Conservation (phyloP, 2,329 filamentous ascomycete species). For the Aspergillus jensenii region DNA sequence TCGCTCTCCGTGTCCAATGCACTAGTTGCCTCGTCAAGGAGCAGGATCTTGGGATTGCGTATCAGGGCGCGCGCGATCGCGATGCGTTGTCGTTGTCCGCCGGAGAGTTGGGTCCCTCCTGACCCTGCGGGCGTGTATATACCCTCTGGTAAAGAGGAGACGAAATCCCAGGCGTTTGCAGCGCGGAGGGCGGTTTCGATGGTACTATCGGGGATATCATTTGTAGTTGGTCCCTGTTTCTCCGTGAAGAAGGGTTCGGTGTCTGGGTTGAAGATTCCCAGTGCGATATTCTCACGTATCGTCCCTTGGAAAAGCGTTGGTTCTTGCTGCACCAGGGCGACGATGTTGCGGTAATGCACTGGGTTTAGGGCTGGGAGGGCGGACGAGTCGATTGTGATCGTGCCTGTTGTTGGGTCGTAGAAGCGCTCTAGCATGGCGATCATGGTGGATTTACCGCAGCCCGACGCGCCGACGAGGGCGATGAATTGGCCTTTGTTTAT, state of each 20-base stretch:
- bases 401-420: conserved; percentile 82
- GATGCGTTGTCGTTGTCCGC: conserved; percentile 92
- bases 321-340: conserved; percentile 90
- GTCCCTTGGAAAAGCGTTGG: conserved; percentile 93
- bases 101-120: conserved; percentile 81
- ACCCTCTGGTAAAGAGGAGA: conserved; percentile 79
- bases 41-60: conserved; percentile 80
- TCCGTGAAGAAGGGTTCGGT: neutral
- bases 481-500: conserved; percentile 42
- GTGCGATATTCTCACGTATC: conserved; percentile 83
- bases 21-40: conserved; percentile 73
- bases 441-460: conserved; percentile 91
- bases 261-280: conserved; percentile 67
- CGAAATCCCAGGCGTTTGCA: conserved; percentile 90
- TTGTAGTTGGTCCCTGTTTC: neutral
- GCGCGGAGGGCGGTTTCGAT: conserved; percentile 80
- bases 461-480: conserved; percentile 86
- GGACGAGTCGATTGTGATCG: conserved; percentile 76
- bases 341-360: conserved; percentile 77
- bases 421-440: conserved; percentile 91
- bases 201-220: conserved; percentile 62
- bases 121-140: conserved; percentile 82
- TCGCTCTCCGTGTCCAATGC: conserved; percentile 52
- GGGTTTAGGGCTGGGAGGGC: conserved; percentile 80
- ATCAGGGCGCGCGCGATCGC: conserved; percentile 89